Evolutionary conservation across 2,329 filamentous ascomycete species (phyloP).

Genomic region (Lasiodiplodia citricola): DNA sequence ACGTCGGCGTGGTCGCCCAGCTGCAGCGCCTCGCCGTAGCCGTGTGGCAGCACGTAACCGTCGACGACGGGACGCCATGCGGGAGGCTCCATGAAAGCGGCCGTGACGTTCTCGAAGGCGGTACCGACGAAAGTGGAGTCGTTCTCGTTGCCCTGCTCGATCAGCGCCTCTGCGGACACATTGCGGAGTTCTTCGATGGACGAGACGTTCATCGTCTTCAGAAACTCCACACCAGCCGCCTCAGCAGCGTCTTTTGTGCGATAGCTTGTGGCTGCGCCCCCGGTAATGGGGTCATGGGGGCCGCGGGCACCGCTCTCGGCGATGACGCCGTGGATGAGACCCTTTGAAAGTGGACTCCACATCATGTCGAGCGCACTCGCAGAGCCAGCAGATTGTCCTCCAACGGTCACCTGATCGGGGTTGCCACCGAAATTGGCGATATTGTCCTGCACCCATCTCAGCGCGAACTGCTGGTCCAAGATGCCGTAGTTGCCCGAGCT

Average conservation of each 20-base stretch:
- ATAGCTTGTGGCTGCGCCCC: background rate
- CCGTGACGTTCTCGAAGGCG: conserved; percentile 3
- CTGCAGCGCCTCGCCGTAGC: conserved; percentile 13
- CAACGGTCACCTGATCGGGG: conserved; percentile 52
- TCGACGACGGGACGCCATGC: conserved; percentile 10
- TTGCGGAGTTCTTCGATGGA: conserved; percentile 13
- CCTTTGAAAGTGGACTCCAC: conserved; percentile 54
- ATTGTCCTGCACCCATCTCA: conserved; percentile 49
- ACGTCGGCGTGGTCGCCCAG: conserved; percentile 47
- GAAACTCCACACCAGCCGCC: conserved; percentile 1
- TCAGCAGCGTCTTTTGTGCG: conserved; percentile 3
- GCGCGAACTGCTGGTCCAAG: conserved; percentile 45
- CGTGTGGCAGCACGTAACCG: conserved; percentile 25
- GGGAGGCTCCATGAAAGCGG: conserved; percentile 16
- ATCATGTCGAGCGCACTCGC: conserved; percentile 50
- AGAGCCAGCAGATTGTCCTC: conserved; percentile 45
- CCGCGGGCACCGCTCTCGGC: conserved; percentile 29
- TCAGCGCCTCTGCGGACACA: background rate
- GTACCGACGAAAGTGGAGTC: conserved; percentile 1
- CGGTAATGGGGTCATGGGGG: background rate
- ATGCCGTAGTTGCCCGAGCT: conserved; percentile 43
- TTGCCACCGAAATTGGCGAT: conserved; percentile 53
- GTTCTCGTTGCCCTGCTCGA: conserved; percentile 9
- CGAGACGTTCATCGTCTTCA: conserved; percentile 1
- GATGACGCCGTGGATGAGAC: conserved; percentile 40